phyloP scores from a whole-genome alignment of 1,139 yeast species.

The Pichia sp. region DNA sequence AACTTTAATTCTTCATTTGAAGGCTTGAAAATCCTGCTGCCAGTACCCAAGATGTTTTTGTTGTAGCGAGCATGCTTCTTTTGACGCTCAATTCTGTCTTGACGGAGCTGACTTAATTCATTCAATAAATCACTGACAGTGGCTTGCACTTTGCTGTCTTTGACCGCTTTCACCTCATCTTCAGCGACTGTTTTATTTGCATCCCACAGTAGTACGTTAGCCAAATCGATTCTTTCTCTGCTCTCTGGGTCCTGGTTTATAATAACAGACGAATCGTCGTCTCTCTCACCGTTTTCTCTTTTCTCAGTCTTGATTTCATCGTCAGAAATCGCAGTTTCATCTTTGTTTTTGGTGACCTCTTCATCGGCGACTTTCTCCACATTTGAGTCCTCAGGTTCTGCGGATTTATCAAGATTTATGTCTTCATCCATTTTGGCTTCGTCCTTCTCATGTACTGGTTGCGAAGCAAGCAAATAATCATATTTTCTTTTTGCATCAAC shows the following conservation, averaged over 20 bases:
- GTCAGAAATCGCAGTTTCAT: conserved; percentile 14
- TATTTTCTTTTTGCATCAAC: conserved; percentile 34
- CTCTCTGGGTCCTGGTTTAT: conserved; percentile 15
- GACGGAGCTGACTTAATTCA: conserved; percentile 61
- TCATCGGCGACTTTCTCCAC: not conserved
- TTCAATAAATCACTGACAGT: conserved; percentile 54
- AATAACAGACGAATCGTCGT: conserved; percentile 6
- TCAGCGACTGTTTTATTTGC: conserved; percentile 49
- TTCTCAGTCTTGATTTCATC: conserved; percentile 2
- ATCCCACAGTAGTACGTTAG: conserved; percentile 50
- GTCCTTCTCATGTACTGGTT: not conserved
- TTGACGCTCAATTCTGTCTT: conserved; percentile 31
- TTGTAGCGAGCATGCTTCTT: conserved; percentile 14
- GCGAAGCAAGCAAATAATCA: conserved; percentile 6
- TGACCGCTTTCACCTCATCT: conserved; percentile 49
- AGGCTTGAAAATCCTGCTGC: conserved; percentile 29
- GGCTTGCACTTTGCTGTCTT: conserved; percentile 44
- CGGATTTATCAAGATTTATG: not conserved
- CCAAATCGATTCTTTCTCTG: conserved; percentile 37
- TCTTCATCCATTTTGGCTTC: conserved; percentile 15
- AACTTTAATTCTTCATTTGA: conserved; percentile 44
- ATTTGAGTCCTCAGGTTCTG: conserved; percentile 5
- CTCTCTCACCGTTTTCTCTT: conserved; percentile 9
- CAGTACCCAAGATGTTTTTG: conserved; percentile 12
- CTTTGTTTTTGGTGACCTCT: conserved; percentile 9